Conservation (phyloP, 495 filamentous ascomycete species). For the Neurospora sp. region DNA sequence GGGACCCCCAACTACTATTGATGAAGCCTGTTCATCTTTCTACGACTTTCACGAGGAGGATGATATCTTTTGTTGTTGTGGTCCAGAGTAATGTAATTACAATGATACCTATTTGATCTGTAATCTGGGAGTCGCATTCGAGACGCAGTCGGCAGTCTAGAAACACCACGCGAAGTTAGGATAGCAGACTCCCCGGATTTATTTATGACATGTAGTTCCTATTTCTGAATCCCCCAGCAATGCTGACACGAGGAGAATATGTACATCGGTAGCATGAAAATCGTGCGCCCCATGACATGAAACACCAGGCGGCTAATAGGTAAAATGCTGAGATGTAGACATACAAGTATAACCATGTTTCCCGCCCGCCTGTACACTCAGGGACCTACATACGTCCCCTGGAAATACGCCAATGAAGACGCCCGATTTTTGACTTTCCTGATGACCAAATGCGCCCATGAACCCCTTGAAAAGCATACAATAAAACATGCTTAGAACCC, state of each 20-base stretch:
- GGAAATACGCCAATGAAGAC: not conserved
- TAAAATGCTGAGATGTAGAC: not conserved
- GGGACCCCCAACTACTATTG: conserved; percentile 31
- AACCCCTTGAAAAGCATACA: not conserved
- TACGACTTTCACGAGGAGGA: not conserved
- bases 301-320: not conserved
- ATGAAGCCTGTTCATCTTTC: not conserved
- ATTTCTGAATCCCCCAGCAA: not conserved
- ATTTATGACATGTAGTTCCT: not conserved
- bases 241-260: not conserved
- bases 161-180: not conserved
- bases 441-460: conserved; percentile 1
- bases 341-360: not conserved
- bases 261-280: not conserved
- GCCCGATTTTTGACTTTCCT: not conserved
- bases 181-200: not conserved
- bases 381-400: not conserved
- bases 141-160: not conserved
- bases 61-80: not conserved
- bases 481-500: not conserved
- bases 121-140: not conserved
- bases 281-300: not conserved
- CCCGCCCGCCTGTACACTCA: not conserved
- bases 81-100: not conserved
- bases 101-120: not conserved